A percentile compares a stretch with the other conserved stretches of the same genome.
These are phyloP conservation scores for Helianthus annuus DNA, from an alignment of 129 eudicot species.

Conservation along the genomic window HanXRQr2.0-SUNRISE NC_035438.2:93396497-93396996, in stretches of 20 bases:
- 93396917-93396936: too few species aligned
- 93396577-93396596: background rate
- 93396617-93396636: background rate
- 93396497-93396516: background rate
- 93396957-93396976: background rate
- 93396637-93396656: background rate
- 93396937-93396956: too few species aligned
- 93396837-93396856: too few species aligned
- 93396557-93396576: background rate
- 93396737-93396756: too few species aligned
- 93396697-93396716: background rate
- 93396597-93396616: background rate
- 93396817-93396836: too few species aligned
- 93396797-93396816: too few species aligned
- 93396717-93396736: background rate
- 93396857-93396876: too few species aligned
- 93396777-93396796: too few species aligned
- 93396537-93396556: background rate
- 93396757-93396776: too few species aligned
- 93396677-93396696: background rate
- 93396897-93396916: too few species aligned
- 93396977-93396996: background rate
- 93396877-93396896: too few species aligned
- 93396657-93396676: background rate
- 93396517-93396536: background rate